A percentile compares a stretch with the other conserved stretches of the same genome.
phyloP scores from a whole-genome alignment of 345 rosid species.

The Dimocarpus longan region DNA sequence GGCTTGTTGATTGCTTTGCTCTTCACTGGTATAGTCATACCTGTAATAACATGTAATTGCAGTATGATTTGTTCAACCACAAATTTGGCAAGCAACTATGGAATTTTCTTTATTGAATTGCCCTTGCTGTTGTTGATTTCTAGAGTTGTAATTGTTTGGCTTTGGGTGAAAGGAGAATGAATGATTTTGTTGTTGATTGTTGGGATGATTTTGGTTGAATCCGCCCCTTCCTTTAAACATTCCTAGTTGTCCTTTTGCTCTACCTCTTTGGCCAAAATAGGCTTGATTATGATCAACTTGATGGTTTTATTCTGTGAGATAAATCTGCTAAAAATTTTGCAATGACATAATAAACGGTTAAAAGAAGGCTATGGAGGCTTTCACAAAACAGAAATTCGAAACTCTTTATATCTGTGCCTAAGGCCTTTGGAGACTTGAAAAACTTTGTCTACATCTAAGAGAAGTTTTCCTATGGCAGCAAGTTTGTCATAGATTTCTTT shows the following conservation, averaged over 20 bases:
- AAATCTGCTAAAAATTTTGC: neutral
- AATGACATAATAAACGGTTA: neutral
- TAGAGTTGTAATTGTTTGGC: neutral
- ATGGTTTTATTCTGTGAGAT: neutral
- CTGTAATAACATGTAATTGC: too few relatives aligned
- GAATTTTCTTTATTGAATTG: too few relatives aligned
- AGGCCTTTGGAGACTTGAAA: neutral
- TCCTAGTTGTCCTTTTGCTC: neutral
- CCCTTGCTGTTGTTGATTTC: too few relatives aligned
- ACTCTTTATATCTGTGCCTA: neutral
- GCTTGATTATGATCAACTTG: slow-evolving; percentile 6
- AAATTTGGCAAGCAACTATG: too few relatives aligned
- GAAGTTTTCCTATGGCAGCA: neutral
- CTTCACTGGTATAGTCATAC: too few relatives aligned
- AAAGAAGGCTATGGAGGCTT: neutral
- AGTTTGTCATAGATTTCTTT: neutral
- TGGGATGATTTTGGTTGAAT: neutral
- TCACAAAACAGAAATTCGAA: neutral
- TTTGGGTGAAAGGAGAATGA: neutral
- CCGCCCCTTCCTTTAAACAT: too few relatives aligned
- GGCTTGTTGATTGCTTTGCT: neutral
- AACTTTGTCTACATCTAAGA: neutral
- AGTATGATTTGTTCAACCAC: too few relatives aligned
- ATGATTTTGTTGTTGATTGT: neutral
- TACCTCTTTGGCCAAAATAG: neutral